These are phyloP conservation scores for Ceratobasidium sp. DNA, from an alignment of 1,284 basidiomycete species.

Conservation along the genomic window DNA sequence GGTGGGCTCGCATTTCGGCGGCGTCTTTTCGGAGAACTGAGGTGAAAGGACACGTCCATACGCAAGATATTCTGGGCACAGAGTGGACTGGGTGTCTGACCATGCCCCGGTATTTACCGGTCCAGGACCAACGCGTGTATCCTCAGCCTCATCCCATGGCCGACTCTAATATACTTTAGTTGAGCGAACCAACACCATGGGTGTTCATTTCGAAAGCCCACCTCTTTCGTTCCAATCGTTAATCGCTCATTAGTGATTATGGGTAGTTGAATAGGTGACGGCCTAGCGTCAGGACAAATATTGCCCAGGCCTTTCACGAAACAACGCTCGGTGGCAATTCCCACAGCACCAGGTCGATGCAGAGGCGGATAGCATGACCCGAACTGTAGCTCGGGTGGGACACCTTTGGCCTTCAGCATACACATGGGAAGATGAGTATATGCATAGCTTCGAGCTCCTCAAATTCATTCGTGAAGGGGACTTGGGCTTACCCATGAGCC, in stretches of 20 bases:
- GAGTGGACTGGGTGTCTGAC: neutral
- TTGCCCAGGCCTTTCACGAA: neutral
- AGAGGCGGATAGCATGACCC: neutral
- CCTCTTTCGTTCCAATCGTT: neutral
- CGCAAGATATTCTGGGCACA: neutral
- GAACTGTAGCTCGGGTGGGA: neutral
- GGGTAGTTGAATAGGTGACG: neutral
- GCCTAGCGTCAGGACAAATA: constrained; percentile 1
- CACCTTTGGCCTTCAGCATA: neutral
- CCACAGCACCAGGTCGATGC: neutral
- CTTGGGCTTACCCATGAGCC: neutral
- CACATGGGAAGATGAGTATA: neutral
- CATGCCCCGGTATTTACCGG: too few relatives aligned
- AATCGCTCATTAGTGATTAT: neutral
- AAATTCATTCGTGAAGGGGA: neutral
- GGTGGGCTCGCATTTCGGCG: neutral
- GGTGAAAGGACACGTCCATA: neutral
- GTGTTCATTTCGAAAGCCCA: neutral
- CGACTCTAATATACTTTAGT: neutral
- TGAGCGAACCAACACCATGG: neutral
- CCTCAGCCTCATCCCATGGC: neutral
- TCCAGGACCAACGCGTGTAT: neutral
- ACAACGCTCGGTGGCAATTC: neutral
- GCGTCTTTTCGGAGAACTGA: neutral
- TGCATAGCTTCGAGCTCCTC: neutral